Base-by-base conservation (phyloP, 2,329 filamentous ascomycete genomes). In the Alternaria sp. region DNA sequence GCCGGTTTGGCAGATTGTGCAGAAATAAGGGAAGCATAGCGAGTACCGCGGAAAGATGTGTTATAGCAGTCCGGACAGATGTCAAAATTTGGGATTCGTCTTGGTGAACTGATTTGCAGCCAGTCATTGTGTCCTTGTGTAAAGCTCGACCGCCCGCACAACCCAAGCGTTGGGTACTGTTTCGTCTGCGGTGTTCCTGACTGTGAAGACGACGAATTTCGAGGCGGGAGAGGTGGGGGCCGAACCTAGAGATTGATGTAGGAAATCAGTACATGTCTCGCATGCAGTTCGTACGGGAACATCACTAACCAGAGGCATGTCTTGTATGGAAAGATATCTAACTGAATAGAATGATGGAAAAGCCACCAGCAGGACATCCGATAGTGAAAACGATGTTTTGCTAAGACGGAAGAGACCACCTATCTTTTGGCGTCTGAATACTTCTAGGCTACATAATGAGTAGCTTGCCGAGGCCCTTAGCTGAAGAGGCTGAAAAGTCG, bases 31-130 rank as follows among this genome's bases (percentile, higher is more conserved):
- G 55, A 43, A n/a, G 46, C 54, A 51, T 69, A 70, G 26, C 38
- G 46, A 7, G 66, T 68, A 42, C 61, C 46, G 24, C 53, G 48
- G 26, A 71, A 64, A 3, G 67, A 67, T 1, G 61, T 62, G 26
- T 66, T 63, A 57, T 63, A 71, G 41, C 67, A 71, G 26, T 59
- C 57, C 4, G 66, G 57, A 39, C 69, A 70, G 24, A 71, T 62
- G 46, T 67, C 66, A 43, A 70, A 58, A 24, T 68, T 30, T 2
- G 49, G 34, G n/a, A 66, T 63, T 18, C 26, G 39, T 20, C 18
- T 49, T 18, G 65, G 65, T 11, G 47, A 51, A 5, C 56, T 60
- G 42, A 69, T 63, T 30, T 62, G 52, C 11, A 52, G 51, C 67
- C 69, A 71, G 42, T 68, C 57, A 16, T 57, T 54, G 3, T 64